Percentiles rank a stretch among this genome's conserved stretches.
phyloP scores from a whole-genome alignment of 805 yeast genomes.

The Zygosaccharomyces rouxii region DNA sequence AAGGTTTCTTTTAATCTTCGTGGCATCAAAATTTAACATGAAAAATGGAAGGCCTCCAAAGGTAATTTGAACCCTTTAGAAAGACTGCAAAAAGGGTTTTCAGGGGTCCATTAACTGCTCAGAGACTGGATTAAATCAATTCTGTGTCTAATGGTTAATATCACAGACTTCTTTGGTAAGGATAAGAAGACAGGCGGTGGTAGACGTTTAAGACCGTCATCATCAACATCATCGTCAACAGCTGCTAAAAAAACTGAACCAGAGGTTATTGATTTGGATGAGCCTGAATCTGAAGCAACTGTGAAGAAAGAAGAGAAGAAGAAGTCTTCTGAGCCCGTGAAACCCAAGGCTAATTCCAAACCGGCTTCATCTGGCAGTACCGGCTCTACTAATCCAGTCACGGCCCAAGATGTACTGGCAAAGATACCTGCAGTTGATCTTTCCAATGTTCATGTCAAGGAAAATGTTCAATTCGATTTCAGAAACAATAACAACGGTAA shows the following conservation, averaged over 20 bases:
- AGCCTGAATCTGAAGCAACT: slow-evolving; percentile 21
- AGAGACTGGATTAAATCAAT: background rate
- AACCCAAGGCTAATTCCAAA: background rate
- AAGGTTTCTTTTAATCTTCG: background rate
- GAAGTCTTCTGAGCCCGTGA: slow-evolving; percentile 4
- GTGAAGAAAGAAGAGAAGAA: slow-evolving; percentile 6
- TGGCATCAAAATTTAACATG: slow-evolving; percentile 1
- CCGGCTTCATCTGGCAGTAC: background rate
- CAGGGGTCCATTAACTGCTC: background rate
- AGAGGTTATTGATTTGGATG: slow-evolving; percentile 31
- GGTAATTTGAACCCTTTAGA: background rate
- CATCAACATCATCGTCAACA: background rate
- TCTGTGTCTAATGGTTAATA: slow-evolving; percentile 35
- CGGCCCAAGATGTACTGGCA: slow-evolving; percentile 39
- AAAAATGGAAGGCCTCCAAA: background rate
- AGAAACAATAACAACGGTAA: slow-evolving; percentile 38
- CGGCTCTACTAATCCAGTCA: background rate
- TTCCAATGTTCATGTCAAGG: slow-evolving; percentile 44
- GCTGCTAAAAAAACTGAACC: slow-evolving; percentile 10
- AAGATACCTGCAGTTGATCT: slow-evolving; percentile 73
- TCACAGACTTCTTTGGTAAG: slow-evolving; percentile 39
- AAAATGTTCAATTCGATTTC: slow-evolving; percentile 53
- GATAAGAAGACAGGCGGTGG: slow-evolving; percentile 9
- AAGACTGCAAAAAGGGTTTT: background rate
- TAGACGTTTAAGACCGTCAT: slow-evolving; percentile 2